Percentiles rank a stretch among this genome's conserved stretches.
phyloP scores from a whole-genome alignment of 108 stramenopile genomes.

The Parietichytrium sp. region DNA sequence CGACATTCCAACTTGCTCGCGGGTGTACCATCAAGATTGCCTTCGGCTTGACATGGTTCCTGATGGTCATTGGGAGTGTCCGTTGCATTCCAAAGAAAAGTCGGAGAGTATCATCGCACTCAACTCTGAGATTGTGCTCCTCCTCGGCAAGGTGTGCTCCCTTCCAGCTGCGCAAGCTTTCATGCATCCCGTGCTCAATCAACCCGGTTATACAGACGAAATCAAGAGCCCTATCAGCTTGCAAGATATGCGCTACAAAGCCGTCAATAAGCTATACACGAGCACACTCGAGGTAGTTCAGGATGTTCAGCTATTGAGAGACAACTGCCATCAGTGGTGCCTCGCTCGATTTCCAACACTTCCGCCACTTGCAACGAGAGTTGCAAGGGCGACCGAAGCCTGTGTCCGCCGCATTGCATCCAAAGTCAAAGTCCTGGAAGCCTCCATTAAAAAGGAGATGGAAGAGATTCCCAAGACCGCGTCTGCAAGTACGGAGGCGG shows the following conservation, averaged over 20 bases:
- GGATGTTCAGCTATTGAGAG: neutral
- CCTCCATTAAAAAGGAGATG: neutral
- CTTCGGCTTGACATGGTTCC: neutral
- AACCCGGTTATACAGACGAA: neutral
- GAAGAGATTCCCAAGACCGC: neutral
- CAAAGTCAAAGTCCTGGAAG: neutral
- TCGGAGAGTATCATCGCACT: neutral
- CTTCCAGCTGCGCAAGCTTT: conserved; percentile 1
- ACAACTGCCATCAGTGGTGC: conserved; percentile 7
- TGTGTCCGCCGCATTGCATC: neutral
- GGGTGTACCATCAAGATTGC: neutral
- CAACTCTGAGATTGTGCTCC: neutral
- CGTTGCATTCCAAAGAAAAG: neutral
- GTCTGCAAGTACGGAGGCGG: neutral
- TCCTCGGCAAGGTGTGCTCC: neutral
- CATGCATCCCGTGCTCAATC: neutral
- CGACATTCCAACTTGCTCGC: neutral
- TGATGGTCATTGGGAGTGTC: neutral
- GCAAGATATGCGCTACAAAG: neutral
- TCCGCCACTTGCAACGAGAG: neutral
- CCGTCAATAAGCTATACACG: neutral
- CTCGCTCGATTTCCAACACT: neutral
- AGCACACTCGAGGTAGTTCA: neutral
- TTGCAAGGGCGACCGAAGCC: neutral
- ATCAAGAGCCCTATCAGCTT: neutral